These are phyloP conservation scores for Juncus effusus DNA, from an alignment of 176 grass and related monocot genomes.

Conservation along the genomic window DNA sequence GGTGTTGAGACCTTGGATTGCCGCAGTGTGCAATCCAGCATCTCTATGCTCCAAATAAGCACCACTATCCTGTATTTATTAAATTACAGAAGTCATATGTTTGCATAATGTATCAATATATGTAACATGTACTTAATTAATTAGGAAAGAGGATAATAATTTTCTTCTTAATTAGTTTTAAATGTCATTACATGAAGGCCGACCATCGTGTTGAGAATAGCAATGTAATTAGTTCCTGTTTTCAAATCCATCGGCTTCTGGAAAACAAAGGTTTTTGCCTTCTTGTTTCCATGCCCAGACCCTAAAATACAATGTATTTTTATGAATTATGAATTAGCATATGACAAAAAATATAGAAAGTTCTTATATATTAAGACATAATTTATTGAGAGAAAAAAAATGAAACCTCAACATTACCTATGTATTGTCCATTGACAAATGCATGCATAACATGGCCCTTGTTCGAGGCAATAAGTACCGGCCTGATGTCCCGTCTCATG, in stretches of 20 bases:
- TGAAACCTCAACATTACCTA: conserved; percentile 35
- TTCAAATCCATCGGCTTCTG: conserved; percentile 42
- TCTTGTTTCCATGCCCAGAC: conserved; percentile 54
- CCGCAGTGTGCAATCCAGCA: conserved; percentile 42
- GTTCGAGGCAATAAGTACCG: conserved; percentile 61
- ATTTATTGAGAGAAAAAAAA: neutral
- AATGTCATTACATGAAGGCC: conserved; percentile 32
- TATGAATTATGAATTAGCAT: neutral
- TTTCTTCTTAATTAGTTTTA: conserved; percentile 31
- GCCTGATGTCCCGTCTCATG: conserved; percentile 41
- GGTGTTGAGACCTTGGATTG: conserved; percentile 66
- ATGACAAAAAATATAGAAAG: neutral
- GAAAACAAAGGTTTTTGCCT: conserved; percentile 58
- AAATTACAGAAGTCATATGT: conserved; percentile 2
- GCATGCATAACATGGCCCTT: conserved; percentile 55
- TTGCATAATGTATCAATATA: neutral
- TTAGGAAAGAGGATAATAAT: neutral
- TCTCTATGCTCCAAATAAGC: conserved; percentile 61
- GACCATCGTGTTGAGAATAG: conserved; percentile 38
- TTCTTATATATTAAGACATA: neutral
- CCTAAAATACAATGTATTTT: conserved; percentile 16
- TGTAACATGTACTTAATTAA: neutral
- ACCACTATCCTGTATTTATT: conserved; percentile 61
- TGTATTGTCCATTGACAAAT: conserved; percentile 52
- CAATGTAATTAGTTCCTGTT: conserved; percentile 56